Base-by-base conservation (phyloP, 2,329 filamentous ascomycete species). In the Cercospora canescens region DNA sequence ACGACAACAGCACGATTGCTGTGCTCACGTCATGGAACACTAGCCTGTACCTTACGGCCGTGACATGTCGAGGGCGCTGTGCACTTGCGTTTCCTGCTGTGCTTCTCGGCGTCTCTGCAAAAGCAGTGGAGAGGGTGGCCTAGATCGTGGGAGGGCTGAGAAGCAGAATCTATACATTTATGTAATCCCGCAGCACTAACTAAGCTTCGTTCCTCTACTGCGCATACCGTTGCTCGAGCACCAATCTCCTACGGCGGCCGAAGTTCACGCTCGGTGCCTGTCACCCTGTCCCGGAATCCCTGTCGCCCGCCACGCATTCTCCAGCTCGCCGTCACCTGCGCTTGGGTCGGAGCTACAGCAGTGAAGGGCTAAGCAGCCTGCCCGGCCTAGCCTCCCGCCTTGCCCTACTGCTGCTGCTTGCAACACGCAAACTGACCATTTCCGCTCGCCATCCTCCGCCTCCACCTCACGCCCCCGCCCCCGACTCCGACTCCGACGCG, bases 201-300 rank as follows among this genome's bases (percentile, higher is more conserved):
- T 45, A 6, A 21, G 21, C 39, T 45, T 45, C 39, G 41, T 45
- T n/a, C n/a, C n/a, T n/a, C 18, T 24, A 45, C 41, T 45, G 18
- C 32, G 32, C 6, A 34, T 9, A 9, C 32, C 32, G 32, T 9
- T 34, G 35, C 35, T n/a, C n/a, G n/a, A 21, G 39, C n/a, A 45
- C 14, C 7, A 52, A 52, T 52, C 45, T 52, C 45, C 18, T 24
- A 8, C 6, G n/a, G 41, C 41, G 16, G 30, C 59, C 59, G 59
- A 52, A 62, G 59, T 62, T 62, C 45, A 62, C 59, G 59, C 59
- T 62, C 12, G 7, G n/a, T 30, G 14, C 30, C 8, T 12, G 7
- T 34, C 52, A 11, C 28, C 52, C 16, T 12, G 30, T 18, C 28
- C 32, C 4, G 16, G 30, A 14, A 56, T 56, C 52, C 52, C n/a